These are phyloP conservation scores for Salisapilia sapeloensis DNA, from an alignment of 352 stramenopile genomes.

Conservation along the genomic window DNA sequence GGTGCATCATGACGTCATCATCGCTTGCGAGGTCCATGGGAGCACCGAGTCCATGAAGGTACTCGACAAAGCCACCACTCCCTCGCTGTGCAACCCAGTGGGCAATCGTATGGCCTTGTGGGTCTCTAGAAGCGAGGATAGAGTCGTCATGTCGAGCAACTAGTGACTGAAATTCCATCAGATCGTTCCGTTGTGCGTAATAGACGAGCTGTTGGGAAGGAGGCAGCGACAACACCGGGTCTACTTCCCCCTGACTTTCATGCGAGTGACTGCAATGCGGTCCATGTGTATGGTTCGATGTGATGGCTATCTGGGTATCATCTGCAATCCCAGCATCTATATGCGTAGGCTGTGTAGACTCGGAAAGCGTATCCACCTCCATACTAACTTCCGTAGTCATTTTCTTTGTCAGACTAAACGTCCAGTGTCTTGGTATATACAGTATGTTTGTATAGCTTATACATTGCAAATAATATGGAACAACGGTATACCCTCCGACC, in stretches of 20 bases:
- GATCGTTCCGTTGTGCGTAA: constrained; percentile 39
- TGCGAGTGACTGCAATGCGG: no score
- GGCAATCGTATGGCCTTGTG: constrained; percentile 44
- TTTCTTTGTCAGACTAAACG: no score
- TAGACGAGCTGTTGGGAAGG: constrained; percentile 55
- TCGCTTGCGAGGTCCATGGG: constrained; percentile 43
- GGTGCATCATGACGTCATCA: constrained; percentile 36
- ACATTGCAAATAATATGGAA: background rate
- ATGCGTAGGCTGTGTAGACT: no score
- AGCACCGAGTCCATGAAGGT: constrained; percentile 20
- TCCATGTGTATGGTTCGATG: no score
- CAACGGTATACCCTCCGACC: background rate
- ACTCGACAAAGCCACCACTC: constrained; percentile 32
- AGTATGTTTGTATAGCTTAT: background rate
- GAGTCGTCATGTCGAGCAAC: constrained; percentile 17
- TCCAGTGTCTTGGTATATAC: background rate
- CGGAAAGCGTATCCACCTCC: no score
- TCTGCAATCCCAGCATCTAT: no score
- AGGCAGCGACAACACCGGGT: no score
- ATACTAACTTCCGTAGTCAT: no score
- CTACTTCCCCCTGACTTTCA: no score
- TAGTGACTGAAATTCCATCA: constrained; percentile 30
- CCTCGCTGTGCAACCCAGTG: constrained; percentile 56
- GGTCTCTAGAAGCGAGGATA: constrained; percentile 20
- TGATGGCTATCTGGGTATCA: no score